Base-by-base conservation (phyloP, 805 yeast genomes). In the Cyberlindnera americana region DNA sequence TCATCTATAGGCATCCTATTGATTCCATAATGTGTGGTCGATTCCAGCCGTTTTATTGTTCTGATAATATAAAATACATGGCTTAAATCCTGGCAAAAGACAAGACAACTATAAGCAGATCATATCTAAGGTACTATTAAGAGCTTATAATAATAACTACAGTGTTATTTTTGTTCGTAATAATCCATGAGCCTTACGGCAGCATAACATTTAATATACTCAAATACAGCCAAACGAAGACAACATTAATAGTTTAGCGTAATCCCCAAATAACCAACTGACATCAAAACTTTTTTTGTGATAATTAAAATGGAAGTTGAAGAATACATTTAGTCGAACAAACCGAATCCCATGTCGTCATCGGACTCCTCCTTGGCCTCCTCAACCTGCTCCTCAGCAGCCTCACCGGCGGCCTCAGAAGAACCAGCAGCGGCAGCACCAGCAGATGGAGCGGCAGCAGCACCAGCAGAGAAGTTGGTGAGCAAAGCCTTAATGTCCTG, bases 301-400 rank as follows among this genome's bases (percentile, higher is more conserved):
- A 24, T 33, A 22, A 33, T 22, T 32, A 23, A 29, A 23, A 37
- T 37, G 35, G 35, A 37, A 16, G 17, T 23, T 22, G 32, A 14
- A 9, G 30, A 40, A 42, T 7, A 33, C 40, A 46, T 53, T 68
- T 86, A 86, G 74, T 85, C 95, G 79, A 87, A 87, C 70, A 87
- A 81, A 72, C 90, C 91, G 86, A 83, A 81, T 65, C 95, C 95
- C 95, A 88, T 86, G 72, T 85, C 95, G 66, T 80, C 89, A 65
- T 78, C 83, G 49, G 77, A 74, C 64, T 72, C 73, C 57, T 63
- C 71, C 54, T 65, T 77, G 54, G 65, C 80, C 43, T 60, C 81
- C 53, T 61, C 81, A 51, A 61, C 81, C 49, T 62, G 81, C 46
- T 59, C 84, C 52, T 71, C 90, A 44, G 70, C 86, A 44, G 73